Percentiles rank a stretch among this genome's conserved stretches.
phyloP scores from a whole-genome alignment of 1,139 yeast species.

The Lodderomyces theae region DNA sequence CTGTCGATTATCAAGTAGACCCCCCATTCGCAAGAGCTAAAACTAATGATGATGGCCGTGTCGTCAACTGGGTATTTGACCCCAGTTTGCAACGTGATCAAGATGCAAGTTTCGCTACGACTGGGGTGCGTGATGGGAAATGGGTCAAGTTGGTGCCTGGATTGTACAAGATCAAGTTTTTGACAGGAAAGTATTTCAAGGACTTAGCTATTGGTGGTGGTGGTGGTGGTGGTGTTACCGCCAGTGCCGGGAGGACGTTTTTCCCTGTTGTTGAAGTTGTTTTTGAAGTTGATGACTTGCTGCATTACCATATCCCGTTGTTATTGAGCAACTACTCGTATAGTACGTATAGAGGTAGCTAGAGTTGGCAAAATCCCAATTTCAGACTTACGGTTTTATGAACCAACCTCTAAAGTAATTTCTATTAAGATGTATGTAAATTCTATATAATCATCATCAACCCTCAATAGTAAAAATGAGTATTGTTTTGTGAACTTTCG shows the following conservation, averaged over 20 bases:
- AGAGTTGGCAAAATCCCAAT: too few species aligned
- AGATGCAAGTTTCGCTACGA: conserved; percentile 16
- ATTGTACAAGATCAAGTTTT: conserved; percentile 69
- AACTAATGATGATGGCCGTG: conserved; percentile 79
- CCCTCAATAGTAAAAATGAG: conserved; percentile 48
- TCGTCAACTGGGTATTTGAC: conserved; percentile 60
- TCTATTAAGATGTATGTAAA: neutral
- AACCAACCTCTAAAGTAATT: too few species aligned
- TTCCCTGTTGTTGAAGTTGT: conserved; percentile 83
- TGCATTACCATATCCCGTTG: conserved; percentile 85
- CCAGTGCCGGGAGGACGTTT: conserved; percentile 57
- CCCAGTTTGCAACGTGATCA: conserved; percentile 21
- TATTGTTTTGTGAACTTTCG: conserved; percentile 47
- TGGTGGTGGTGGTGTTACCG: conserved; percentile 8
- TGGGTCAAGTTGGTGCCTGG: conserved; percentile 57
- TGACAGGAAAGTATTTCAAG: conserved; percentile 63
- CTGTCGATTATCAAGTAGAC: conserved; percentile 15
- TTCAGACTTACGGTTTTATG: too few species aligned
- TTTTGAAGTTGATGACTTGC: conserved; percentile 59
- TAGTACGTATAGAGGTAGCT: conserved; percentile 85
- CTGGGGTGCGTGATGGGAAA: conserved; percentile 34
- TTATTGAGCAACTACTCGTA: conserved; percentile 80
- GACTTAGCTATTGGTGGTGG: conserved; percentile 9
- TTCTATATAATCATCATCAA: neutral
- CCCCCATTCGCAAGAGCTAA: conserved; percentile 58